Evolutionary conservation across 108 stramenopile species (phyloP).

Genomic region (Hondaea fermentalgiana): DNA sequence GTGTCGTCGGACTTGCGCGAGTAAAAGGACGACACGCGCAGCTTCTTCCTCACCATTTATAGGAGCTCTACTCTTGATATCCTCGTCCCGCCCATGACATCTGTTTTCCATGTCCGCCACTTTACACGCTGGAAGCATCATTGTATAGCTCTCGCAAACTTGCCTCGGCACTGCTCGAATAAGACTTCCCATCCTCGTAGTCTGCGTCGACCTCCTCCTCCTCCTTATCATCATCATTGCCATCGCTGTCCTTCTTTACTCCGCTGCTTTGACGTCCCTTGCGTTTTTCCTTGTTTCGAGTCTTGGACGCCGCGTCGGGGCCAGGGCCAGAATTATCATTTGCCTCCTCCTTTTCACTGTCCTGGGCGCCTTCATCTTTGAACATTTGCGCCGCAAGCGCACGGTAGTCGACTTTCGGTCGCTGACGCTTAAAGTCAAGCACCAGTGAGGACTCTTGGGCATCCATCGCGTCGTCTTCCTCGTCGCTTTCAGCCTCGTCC

Average conservation of each 20-base stretch:
- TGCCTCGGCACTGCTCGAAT: background rate
- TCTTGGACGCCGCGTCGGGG: background rate
- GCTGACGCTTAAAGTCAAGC: background rate
- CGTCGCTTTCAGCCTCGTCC: background rate
- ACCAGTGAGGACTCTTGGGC: background rate
- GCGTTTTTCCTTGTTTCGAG: background rate
- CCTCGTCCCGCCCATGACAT: too few species aligned
- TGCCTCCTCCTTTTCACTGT: background rate
- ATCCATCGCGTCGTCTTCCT: background rate
- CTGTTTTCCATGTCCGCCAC: too few species aligned
- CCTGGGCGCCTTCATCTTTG: background rate
- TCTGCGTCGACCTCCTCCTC: background rate
- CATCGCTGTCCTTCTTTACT: too few species aligned
- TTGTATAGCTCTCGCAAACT: background rate
- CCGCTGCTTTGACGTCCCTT: background rate
- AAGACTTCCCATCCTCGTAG: background rate
- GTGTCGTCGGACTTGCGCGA: too few species aligned
- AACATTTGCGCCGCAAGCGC: constrained; percentile 16
- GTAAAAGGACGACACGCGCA: too few species aligned
- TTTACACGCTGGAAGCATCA: background rate
- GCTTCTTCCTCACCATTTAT: too few species aligned
- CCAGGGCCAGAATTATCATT: background rate
- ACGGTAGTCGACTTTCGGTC: background rate
- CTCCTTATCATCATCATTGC: too few species aligned
- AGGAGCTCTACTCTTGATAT: too few species aligned